phyloP scores from a whole-genome alignment of 2,329 filamentous ascomycete genomes.

The Aspergillus unguis region DNA sequence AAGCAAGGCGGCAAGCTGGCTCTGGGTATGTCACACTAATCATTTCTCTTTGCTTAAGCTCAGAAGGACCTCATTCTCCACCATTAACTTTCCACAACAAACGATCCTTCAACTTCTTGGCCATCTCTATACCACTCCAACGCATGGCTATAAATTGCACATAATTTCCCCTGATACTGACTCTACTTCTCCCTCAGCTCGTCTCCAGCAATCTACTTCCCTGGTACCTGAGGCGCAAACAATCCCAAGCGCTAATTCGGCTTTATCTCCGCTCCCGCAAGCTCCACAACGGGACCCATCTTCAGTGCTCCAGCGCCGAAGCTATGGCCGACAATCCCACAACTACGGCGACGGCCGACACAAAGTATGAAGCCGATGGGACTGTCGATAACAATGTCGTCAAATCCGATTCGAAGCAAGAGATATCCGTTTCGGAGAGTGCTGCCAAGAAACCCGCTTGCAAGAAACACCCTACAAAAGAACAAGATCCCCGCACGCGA shows the following conservation, averaged over 20 bases:
- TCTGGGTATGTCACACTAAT: no score
- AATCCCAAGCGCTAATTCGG: conserved; percentile 21
- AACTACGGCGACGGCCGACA: conserved; percentile 20
- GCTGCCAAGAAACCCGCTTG: conserved; percentile 26
- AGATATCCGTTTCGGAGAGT: conserved; percentile 23
- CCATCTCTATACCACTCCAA: background rate
- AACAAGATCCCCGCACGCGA: conserved; percentile 18
- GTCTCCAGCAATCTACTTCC: conserved; percentile 6
- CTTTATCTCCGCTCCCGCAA: conserved; percentile 18
- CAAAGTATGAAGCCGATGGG: conserved; percentile 32
- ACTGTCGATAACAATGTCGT: conserved; percentile 25
- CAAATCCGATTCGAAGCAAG: conserved; percentile 23
- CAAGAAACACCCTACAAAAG: conserved; percentile 30
- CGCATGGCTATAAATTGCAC: conserved; percentile 3
- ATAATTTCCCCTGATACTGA: conserved; percentile 15
- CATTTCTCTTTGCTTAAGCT: no score
- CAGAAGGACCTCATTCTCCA: no score
- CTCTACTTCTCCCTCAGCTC: conserved; percentile 4
- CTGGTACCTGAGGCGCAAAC: conserved; percentile 17
- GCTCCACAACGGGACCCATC: conserved; percentile 22
- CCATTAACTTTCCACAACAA: no score
- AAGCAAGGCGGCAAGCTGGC: conserved; percentile 13
- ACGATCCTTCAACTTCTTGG: background rate
- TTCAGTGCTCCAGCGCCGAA: conserved; percentile 6
- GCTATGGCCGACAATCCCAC: conserved; percentile 30